phyloP scores from a whole-genome alignment of 176 grass and related monocot genomes.

The Eleusine indica region DNA sequence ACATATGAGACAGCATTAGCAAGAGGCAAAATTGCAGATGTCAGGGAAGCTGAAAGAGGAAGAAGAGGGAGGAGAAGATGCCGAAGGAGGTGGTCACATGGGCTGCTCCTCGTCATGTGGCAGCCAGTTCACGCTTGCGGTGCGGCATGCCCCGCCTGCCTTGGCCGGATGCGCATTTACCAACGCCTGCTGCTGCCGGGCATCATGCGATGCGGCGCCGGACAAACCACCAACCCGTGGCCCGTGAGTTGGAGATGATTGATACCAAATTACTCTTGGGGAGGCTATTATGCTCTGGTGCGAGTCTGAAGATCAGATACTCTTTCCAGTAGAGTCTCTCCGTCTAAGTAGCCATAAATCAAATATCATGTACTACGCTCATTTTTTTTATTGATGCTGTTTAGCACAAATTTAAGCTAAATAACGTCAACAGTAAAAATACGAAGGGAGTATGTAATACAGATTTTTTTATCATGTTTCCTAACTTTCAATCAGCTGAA shows the following conservation, averaged over 20 bases:
- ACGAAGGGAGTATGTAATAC: too few relatives aligned
- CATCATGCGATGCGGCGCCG: not conserved
- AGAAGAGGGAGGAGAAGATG: not conserved
- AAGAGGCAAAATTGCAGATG: not conserved
- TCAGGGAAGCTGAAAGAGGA: not conserved
- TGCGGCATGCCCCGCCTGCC: slow-evolving; percentile 10
- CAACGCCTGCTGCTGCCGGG: not conserved
- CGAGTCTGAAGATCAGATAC: too few relatives aligned
- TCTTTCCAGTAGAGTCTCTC: too few relatives aligned
- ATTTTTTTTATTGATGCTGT: too few relatives aligned
- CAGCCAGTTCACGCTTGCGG: slow-evolving; percentile 20
- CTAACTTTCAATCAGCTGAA: too few relatives aligned
- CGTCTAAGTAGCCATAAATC: too few relatives aligned
- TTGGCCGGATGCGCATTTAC: slow-evolving; percentile 20
- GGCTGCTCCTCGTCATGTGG: not conserved
- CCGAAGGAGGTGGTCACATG: slow-evolving; percentile 13
- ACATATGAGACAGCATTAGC: not conserved
- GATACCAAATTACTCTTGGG: not conserved
- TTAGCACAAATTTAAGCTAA: too few relatives aligned
- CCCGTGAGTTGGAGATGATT: not conserved
- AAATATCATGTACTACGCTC: too few relatives aligned
- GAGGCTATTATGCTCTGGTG: not conserved
- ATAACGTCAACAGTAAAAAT: too few relatives aligned
- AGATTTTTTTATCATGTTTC: too few relatives aligned
- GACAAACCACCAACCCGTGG: not conserved